A percentile compares a stretch with the other conserved stretches of the same genome.
Conservation (phyloP, 345 rosid species). For the Populus davidiana region DNA sequence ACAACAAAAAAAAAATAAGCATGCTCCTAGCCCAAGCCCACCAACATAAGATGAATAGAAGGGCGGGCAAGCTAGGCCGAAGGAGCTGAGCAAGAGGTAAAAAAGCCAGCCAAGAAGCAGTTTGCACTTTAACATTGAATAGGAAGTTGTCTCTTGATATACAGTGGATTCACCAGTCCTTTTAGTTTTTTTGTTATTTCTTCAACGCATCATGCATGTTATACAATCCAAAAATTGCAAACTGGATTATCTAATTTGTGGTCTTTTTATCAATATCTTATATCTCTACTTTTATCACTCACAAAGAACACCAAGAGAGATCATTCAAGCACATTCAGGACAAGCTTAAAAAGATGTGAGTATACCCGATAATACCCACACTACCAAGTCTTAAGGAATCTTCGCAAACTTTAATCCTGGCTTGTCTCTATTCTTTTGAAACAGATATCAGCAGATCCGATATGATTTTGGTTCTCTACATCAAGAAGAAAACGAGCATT, state of each 20-base stretch:
- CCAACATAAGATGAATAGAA: no score
- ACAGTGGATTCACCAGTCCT: no score
- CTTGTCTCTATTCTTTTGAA: constrained; percentile 96
- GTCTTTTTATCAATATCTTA: no score
- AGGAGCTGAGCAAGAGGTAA: no score
- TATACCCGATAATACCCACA: constrained; percentile 52
- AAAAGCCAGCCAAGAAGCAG: no score
- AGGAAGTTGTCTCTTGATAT: no score
- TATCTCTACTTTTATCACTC: not conserved
- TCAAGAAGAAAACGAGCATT: constrained; percentile 16
- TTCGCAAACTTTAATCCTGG: constrained; percentile 89
- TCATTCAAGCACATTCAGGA: not conserved
- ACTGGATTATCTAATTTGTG: not conserved
- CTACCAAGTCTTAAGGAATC: constrained; percentile 96
- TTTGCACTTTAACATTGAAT: no score
- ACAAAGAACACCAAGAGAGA: not conserved
- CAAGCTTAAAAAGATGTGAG: constrained; percentile 4
- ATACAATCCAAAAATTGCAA: not conserved
- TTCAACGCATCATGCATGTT: no score
- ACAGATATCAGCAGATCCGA: constrained; percentile 94
- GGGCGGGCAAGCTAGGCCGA: no score
- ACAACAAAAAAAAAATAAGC: no score
- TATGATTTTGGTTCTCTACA: constrained; percentile 86
- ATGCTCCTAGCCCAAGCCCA: no score
- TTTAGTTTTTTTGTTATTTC: no score